Conservation (phyloP, 139 green algal species). For the Edaphochlamys debaryana region DNA sequence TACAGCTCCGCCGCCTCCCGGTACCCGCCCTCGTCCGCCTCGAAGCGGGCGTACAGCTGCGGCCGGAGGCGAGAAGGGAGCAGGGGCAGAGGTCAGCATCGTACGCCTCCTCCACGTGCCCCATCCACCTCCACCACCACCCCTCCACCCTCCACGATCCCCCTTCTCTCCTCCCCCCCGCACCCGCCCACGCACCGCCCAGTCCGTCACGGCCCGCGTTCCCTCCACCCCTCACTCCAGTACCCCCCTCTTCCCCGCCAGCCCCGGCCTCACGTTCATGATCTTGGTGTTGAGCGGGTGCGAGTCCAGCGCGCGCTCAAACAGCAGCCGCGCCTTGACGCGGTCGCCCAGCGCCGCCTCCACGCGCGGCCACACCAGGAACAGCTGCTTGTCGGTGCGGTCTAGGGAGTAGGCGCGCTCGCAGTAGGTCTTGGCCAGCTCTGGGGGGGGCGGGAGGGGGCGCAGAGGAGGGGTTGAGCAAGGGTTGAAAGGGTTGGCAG, state of each 20-base stretch:
- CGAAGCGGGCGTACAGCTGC: constrained; percentile 38
- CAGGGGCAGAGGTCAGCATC: not conserved
- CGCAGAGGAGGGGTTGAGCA: not conserved
- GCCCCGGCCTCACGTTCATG: constrained; percentile 52
- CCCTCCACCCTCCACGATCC: no score
- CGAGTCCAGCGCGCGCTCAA: constrained; percentile 54
- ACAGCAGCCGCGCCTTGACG: constrained; percentile 61
- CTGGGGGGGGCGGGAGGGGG: constrained; percentile 5
- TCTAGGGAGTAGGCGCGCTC: constrained; percentile 64
- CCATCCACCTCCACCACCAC: no score
- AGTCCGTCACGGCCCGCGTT: no score
- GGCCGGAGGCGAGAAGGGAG: not conserved
- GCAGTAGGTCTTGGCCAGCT: constrained; percentile 57
- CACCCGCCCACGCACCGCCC: no score
- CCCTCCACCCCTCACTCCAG: no score
- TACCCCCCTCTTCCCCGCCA: not conserved
- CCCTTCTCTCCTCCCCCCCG: no score
- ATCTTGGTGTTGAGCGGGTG: constrained; percentile 68
- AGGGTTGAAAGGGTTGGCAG: not conserved
- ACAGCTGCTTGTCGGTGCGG: constrained; percentile 54
- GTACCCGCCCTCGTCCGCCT: constrained; percentile 37
- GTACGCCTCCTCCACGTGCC: no score
- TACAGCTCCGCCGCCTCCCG: constrained; percentile 34
- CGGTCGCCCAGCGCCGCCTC: constrained; percentile 57
- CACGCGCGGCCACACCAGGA: constrained; percentile 60